phyloP scores from a whole-genome alignment of 768 basidiomycete species.

The Mycena metata region DNA sequence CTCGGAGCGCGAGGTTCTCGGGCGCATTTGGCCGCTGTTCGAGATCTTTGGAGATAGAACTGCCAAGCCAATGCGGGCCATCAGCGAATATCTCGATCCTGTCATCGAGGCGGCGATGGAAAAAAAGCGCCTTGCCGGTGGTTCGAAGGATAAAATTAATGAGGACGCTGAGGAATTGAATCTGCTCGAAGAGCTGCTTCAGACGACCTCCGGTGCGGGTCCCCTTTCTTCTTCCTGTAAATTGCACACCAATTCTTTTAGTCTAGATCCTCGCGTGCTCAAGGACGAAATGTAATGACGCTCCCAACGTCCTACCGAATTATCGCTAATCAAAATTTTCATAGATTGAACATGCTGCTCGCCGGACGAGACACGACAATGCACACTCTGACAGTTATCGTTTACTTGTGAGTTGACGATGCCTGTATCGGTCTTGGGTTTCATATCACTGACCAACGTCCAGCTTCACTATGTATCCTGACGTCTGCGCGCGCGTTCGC shows the following conservation, averaged over 20 bases:
- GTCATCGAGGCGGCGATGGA: slow-evolving; percentile 64
- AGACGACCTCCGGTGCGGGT: slow-evolving; percentile 62
- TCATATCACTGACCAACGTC: neutral
- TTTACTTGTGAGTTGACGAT: slow-evolving; percentile 46
- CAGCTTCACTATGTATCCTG: slow-evolving; percentile 53
- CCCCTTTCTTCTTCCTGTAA: slow-evolving; percentile 47
- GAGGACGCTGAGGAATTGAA: slow-evolving; percentile 52
- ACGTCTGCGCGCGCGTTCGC: slow-evolving; percentile 59
- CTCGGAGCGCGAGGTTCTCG: slow-evolving; percentile 56
- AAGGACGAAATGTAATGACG: slow-evolving; percentile 59
- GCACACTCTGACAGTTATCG: slow-evolving; percentile 48
- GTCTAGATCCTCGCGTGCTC: slow-evolving; percentile 54
- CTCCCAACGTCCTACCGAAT: slow-evolving; percentile 6
- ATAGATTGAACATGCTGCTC: slow-evolving; percentile 28
- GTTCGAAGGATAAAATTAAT: slow-evolving; percentile 36
- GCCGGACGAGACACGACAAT: slow-evolving; percentile 43
- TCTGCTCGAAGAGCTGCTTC: slow-evolving; percentile 65
- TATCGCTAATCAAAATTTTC: neutral
- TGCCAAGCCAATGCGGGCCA: slow-evolving; percentile 58
- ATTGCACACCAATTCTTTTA: neutral
- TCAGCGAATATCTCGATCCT: slow-evolving; percentile 67
- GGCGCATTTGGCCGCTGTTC: slow-evolving; percentile 62
- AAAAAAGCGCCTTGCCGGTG: slow-evolving; percentile 49
- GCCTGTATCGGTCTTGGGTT: neutral
- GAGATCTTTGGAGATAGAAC: slow-evolving; percentile 68